phyloP scores from a whole-genome alignment of 192 early-diverging fungal species.

The Phlyctochytrium planicorne region DNA sequence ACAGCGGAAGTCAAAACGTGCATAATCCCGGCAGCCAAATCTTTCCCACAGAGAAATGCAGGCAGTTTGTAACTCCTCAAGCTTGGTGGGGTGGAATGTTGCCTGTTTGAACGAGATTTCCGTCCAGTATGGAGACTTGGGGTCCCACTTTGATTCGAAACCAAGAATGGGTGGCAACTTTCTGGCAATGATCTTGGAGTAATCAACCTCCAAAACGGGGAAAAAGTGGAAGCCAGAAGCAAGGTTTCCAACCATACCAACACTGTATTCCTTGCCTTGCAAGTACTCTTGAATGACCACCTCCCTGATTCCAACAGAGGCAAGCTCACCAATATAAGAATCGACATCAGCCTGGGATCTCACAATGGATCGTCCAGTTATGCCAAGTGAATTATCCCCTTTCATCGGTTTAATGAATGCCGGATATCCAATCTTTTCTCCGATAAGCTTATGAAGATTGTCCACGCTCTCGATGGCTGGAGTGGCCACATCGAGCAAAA shows the following conservation, averaged over 20 bases:
- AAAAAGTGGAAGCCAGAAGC: conserved; percentile 54
- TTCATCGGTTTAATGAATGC: conserved; percentile 59
- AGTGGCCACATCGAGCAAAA: no score
- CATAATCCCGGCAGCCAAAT: no score
- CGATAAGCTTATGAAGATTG: conserved; percentile 25
- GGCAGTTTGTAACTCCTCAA: no score
- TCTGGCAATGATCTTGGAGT: conserved; percentile 39
- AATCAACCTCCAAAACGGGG: conserved; percentile 56
- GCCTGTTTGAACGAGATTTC: conserved; percentile 48
- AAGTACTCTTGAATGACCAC: conserved; percentile 58
- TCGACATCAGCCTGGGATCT: conserved; percentile 34
- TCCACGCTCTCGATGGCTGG: conserved; percentile 18
- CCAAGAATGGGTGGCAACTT: conserved; percentile 55
- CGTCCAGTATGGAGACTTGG: conserved; percentile 53
- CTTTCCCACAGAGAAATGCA: no score
- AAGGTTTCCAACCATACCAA: conserved; percentile 58
- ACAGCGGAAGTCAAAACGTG: no score
- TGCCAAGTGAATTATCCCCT: conserved; percentile 61
- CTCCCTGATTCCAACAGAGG: conserved; percentile 40
- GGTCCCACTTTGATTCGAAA: conserved; percentile 60
- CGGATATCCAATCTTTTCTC: conserved; percentile 42
- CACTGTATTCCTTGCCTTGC: conserved; percentile 49
- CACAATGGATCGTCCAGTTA: conserved; percentile 50
- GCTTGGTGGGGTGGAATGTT: no score
- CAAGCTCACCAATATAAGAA: conserved; percentile 44